These are phyloP conservation scores for Taxawa tesnikishii DNA, from an alignment of 2,329 filamentous ascomycete genomes.

Conservation along the genomic window DNA sequence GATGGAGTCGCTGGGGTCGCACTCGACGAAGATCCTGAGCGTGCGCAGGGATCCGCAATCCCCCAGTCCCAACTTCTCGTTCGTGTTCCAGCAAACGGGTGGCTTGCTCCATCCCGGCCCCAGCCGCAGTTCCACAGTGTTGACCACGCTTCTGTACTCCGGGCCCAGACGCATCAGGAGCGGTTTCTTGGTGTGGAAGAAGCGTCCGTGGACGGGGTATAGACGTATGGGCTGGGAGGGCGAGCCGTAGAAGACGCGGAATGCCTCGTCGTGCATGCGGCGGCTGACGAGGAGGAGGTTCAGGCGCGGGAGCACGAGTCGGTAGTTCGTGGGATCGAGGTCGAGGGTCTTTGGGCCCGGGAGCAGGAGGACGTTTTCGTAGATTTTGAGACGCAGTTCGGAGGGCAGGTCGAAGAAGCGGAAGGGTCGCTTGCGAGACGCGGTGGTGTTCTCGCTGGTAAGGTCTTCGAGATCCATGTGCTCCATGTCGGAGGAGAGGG, in stretches of 20 bases:
- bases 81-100: constrained; percentile 58
- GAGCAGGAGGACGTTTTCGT: constrained; percentile 48
- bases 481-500: too few relatives aligned
- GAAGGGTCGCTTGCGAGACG: too few relatives aligned
- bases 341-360: constrained; percentile 47
- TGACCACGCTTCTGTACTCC: constrained; percentile 47
- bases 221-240: constrained; percentile 46
- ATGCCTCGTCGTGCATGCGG: constrained; percentile 50
- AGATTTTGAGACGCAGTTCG: constrained; percentile 59
- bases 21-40: constrained; percentile 58
- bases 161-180: constrained; percentile 54
- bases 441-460: too few relatives aligned
- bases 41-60: constrained; percentile 48
- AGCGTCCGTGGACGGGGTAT: constrained; percentile 53
- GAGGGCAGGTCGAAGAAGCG: constrained; percentile 55
- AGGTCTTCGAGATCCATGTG: too few relatives aligned
- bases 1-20: constrained; percentile 51
- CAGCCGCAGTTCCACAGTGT: constrained; percentile 55
- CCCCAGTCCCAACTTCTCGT: constrained; percentile 47
- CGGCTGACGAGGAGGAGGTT: constrained; percentile 49
- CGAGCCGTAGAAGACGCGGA: constrained; percentile 50
- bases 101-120: constrained; percentile 63
- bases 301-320: constrained; percentile 44
- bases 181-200: constrained; percentile 63
- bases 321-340: constrained; percentile 54